These are phyloP conservation scores for Mucor mucedo DNA, from an alignment of 371 early-diverging fungal species.

Conservation along the genomic window DNA sequence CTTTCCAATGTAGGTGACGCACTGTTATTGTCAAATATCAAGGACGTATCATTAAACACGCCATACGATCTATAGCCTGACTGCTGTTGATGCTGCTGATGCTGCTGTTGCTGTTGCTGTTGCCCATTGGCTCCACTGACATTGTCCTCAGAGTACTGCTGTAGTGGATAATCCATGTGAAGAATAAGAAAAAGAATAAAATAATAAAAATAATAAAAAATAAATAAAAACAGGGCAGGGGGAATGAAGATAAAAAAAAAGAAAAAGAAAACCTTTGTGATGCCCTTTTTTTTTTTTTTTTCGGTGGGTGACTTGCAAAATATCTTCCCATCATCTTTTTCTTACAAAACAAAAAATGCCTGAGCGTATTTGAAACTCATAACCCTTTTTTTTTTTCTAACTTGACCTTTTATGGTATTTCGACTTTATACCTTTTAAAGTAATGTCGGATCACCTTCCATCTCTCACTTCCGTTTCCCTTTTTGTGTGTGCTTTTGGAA, in stretches of 20 bases:
- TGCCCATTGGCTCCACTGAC: not conserved
- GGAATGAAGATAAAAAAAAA: too few species aligned
- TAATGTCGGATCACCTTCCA: too few species aligned
- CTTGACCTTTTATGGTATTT: too few species aligned
- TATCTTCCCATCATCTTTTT: not conserved
- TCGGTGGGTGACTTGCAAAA: slow-evolving; percentile 1
- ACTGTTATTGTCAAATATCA: slow-evolving; percentile 9
- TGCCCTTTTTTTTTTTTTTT: too few species aligned
- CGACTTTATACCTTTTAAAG: too few species aligned
- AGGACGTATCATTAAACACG: slow-evolving; percentile 8
- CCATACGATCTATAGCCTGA: slow-evolving; percentile 6
- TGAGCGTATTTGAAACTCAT: too few species aligned
- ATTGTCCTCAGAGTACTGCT: not conserved
- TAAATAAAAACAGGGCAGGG: not conserved
- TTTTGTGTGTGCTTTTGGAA: too few species aligned
- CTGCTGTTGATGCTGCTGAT: too few species aligned
- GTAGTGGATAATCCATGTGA: slow-evolving; percentile 19
- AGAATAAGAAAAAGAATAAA: too few species aligned
- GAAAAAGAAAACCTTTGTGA: not conserved
- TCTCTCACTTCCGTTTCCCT: too few species aligned
- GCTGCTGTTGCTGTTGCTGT: too few species aligned
- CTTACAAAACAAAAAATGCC: too few species aligned
- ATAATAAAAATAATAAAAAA: not conserved
- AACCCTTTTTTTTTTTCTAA: not conserved
- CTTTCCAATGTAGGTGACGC: not conserved